These are phyloP conservation scores for Panicum miliaceum DNA, from an alignment of 176 grass and related monocot species.

Conservation along the genomic window DNA sequence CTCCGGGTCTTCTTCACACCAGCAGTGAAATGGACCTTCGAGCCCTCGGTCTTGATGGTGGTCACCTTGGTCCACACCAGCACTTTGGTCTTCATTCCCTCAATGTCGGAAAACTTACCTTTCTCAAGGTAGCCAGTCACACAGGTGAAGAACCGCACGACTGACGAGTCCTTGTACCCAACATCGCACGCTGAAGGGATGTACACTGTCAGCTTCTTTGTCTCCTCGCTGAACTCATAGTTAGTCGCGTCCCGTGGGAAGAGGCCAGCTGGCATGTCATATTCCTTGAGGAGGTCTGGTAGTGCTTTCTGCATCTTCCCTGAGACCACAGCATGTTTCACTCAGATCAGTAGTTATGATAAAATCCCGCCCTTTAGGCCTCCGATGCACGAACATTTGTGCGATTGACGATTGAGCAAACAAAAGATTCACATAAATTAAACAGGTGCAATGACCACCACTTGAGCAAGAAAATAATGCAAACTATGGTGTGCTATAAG, in stretches of 20 bases:
- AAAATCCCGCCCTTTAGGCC: not conserved
- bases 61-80: conserved; percentile 92
- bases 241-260: conserved; percentile 91
- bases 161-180: conserved; percentile 91
- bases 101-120: conserved; percentile 78
- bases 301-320: conserved; percentile 96
- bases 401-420: not conserved
- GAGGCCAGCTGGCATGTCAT: conserved; percentile 80
- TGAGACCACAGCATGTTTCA: conserved; percentile 37
- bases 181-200: conserved; percentile 82
- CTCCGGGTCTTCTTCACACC: conserved; percentile 79
- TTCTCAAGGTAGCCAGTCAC: conserved; percentile 92
- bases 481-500: not conserved
- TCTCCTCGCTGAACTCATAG: conserved; percentile 93
- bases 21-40: conserved; percentile 78
- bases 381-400: not conserved
- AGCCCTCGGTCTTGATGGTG: conserved; percentile 62
- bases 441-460: not conserved
- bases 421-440: conserved; percentile 10
- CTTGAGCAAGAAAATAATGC: conserved; percentile 37
- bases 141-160: conserved; percentile 81
- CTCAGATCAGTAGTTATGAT: not conserved
- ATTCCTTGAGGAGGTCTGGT: conserved; percentile 79
- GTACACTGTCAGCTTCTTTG: conserved; percentile 76
- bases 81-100: conserved; percentile 90